phyloP scores from a whole-genome alignment of 306 rosid genomes.

The Medicago arabica region DNA sequence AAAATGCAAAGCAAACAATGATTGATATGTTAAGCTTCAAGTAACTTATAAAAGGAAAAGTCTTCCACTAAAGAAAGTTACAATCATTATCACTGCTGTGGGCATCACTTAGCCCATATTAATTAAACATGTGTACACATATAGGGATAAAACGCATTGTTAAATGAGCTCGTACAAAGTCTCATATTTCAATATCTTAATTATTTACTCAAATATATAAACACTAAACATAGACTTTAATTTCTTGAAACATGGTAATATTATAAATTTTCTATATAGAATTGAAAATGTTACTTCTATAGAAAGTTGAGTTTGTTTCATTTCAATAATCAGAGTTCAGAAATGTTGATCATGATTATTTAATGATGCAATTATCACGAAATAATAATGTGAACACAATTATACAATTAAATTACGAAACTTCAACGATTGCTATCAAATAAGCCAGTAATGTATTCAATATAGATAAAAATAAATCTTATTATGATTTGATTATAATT shows the following conservation, averaged over 20 bases:
- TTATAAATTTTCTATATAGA: neutral
- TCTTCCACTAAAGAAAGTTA: constrained; percentile 24
- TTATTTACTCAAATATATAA: constrained; percentile 21
- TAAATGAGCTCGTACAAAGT: constrained; percentile 27
- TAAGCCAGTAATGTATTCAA: neutral
- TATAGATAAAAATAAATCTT: constrained; percentile 18
- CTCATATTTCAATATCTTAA: constrained; percentile 20
- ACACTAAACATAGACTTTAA: constrained; percentile 21
- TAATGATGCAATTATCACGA: constrained; percentile 1
- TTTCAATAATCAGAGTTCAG: constrained; percentile 8
- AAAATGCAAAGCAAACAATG: constrained; percentile 18
- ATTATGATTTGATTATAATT: constrained; percentile 2
- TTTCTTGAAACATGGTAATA: neutral
- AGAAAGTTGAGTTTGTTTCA: constrained; percentile 17
- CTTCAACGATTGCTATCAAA: neutral
- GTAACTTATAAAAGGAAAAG: constrained; percentile 15
- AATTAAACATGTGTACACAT: neutral
- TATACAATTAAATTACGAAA: constrained; percentile 1
- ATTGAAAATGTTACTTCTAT: neutral
- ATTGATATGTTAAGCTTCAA: constrained; percentile 22
- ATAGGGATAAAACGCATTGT: constrained; percentile 8
- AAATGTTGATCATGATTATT: constrained; percentile 11
- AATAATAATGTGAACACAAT: constrained; percentile 14
- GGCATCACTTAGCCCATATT: constrained; percentile 16
- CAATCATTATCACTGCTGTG: constrained; percentile 4